Percentiles rank a stretch among this genome's conserved stretches.
phyloP scores from a whole-genome alignment of 768 basidiomycete genomes.

The Boletus edulis region DNA sequence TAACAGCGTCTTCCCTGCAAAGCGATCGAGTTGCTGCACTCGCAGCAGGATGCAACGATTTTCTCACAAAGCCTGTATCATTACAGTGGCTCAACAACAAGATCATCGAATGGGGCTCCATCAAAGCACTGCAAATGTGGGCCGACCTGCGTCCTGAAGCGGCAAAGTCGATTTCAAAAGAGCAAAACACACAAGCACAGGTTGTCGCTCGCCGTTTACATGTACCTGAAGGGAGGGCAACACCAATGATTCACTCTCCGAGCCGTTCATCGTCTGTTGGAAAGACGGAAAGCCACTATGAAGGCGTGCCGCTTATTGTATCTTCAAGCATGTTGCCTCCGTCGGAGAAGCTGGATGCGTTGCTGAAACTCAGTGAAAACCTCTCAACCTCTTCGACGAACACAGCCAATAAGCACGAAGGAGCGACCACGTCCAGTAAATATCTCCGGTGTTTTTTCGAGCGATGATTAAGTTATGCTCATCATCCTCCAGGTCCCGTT shows the following conservation, averaged over 20 bases:
- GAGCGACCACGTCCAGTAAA: constrained; percentile 28
- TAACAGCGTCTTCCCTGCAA: constrained; percentile 94
- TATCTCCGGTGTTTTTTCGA: background rate
- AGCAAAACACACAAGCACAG: constrained; percentile 48
- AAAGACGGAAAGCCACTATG: constrained; percentile 19
- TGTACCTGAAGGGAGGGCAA: constrained; percentile 45
- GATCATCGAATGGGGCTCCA: constrained; percentile 99
- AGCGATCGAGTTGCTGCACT: constrained; percentile 96
- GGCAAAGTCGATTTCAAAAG: constrained; percentile 43
- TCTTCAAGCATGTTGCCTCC: constrained; percentile 15
- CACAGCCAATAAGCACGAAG: constrained; percentile 15
- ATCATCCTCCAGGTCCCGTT: constrained; percentile 23
- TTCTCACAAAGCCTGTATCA: constrained; percentile 95
- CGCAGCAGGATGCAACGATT: constrained; percentile 98
- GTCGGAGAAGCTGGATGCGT: constrained; percentile 24
- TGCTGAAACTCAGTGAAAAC: constrained; percentile 23
- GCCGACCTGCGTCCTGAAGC: constrained; percentile 72
- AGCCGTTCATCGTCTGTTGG: constrained; percentile 40
- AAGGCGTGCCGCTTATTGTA: constrained; percentile 15
- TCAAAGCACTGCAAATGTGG: constrained; percentile 93
- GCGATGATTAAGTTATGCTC: constrained; percentile 1
- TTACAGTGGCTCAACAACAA: constrained; percentile 95
- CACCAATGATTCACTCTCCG: constrained; percentile 33
- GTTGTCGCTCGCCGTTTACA: constrained; percentile 46
- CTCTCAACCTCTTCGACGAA: constrained; percentile 15